These are phyloP conservation scores for Scutellaria minor DNA, from an alignment of 257 asterid genomes.

Conservation along the genomic window DNA sequence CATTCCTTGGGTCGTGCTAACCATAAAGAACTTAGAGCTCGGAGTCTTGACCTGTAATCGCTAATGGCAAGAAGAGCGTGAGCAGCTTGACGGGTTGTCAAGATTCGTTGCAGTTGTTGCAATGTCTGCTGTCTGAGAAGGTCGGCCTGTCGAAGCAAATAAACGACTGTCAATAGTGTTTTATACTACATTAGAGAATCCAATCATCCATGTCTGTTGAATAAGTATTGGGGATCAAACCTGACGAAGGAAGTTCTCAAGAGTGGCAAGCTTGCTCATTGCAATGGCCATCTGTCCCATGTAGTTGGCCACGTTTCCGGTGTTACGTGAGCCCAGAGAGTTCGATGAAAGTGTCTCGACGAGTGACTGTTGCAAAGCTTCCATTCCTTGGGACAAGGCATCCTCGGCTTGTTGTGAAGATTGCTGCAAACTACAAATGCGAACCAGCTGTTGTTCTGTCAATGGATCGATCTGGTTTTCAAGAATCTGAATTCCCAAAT, in stretches of 20 bases:
- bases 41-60: slow-evolving; percentile 83
- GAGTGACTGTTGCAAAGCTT: slow-evolving; percentile 81
- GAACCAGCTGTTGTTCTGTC: slow-evolving; percentile 79
- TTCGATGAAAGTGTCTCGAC: slow-evolving; percentile 76
- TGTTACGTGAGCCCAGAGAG: slow-evolving; percentile 49
- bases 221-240: slow-evolving; percentile 34
- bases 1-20: slow-evolving; percentile 79
- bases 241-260: slow-evolving; percentile 81
- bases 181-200: too few relatives aligned
- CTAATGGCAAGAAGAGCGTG: slow-evolving; percentile 85
- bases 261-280: slow-evolving; percentile 72
- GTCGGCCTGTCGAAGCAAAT: slow-evolving; percentile 61
- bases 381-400: slow-evolving; percentile 97
- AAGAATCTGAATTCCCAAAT: slow-evolving; percentile 57
- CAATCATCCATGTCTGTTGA: not conserved
- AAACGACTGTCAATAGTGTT: not conserved
- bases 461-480: slow-evolving; percentile 81
- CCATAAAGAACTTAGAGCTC: slow-evolving; percentile 85
- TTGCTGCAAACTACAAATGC: slow-evolving; percentile 77
- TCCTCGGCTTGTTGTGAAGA: slow-evolving; percentile 95
- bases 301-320: slow-evolving; percentile 70
- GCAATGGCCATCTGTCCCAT: slow-evolving; percentile 92
- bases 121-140: slow-evolving; percentile 82
- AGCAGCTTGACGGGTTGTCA: slow-evolving; percentile 94
- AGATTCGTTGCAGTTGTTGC: slow-evolving; percentile 83